A percentile compares a stretch with the other conserved stretches of the same genome.
Evolutionary conservation across 768 basidiomycete species (phyloP).

Genomic region (Mycena polygramma): DNA sequence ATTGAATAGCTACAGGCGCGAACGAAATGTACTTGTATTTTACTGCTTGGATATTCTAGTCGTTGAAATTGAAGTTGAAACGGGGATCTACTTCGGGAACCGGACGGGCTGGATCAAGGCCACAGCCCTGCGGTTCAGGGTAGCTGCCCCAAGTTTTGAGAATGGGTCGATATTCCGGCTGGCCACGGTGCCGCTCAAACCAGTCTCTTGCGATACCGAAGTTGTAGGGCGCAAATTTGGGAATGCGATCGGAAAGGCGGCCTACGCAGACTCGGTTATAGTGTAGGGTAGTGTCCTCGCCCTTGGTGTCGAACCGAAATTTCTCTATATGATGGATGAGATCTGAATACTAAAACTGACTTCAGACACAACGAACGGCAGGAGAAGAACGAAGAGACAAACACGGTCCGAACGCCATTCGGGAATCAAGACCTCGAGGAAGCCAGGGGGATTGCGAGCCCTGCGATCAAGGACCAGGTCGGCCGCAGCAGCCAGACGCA

Average conservation of each 20-base stretch:
- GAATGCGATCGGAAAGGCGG: neutral
- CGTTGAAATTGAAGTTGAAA: no score
- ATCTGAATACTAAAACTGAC: neutral
- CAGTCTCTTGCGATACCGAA: neutral
- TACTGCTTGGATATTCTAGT: no score
- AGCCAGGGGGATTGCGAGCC: no score
- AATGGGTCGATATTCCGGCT: neutral
- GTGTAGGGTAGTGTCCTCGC: neutral
- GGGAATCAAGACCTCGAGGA: conserved; percentile 1
- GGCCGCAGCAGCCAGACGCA: conserved; percentile 1
- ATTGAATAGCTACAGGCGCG: no score
- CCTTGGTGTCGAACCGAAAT: neutral
- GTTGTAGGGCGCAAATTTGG: neutral
- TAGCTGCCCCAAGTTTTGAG: neutral
- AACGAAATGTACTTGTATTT: no score
- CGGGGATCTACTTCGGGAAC: no score
- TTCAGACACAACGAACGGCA: neutral
- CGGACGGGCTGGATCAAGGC: no score
- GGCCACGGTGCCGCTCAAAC: neutral
- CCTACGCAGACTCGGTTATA: neutral
- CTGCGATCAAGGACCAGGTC: neutral
- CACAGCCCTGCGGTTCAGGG: neutral
- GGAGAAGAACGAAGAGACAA: neutral
- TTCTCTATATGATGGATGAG: neutral
- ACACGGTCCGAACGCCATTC: conserved; percentile 1